Percentiles rank a stretch among this genome's conserved stretches.
Evolutionary conservation across 345 rosid genomes (phyloP).

Genomic region (Heritiera littoralis): DNA sequence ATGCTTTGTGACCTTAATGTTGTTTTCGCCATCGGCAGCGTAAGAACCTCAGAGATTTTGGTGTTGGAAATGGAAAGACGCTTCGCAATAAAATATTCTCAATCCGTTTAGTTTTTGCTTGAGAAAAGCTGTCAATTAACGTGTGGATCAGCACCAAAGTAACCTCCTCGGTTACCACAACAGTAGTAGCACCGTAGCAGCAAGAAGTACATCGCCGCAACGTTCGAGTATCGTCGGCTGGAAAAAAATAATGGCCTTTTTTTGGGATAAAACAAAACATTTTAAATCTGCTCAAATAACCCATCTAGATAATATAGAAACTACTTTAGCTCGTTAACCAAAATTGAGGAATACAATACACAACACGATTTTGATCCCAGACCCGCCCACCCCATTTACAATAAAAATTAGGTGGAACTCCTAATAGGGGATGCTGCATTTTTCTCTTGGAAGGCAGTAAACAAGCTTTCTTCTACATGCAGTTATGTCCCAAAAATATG

Average conservation of each 20-base stretch:
- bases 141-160: too few species aligned
- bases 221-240: background rate
- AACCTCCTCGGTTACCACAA: too few species aligned
- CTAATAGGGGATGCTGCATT: background rate
- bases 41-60: too few species aligned
- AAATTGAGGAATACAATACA: slow-evolving; percentile 36
- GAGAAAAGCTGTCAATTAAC: too few species aligned
- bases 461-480: slow-evolving; percentile 1
- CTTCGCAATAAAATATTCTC: too few species aligned
- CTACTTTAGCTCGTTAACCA: slow-evolving; percentile 26
- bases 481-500: slow-evolving; percentile 77
- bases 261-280: background rate
- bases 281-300: background rate
- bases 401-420: background rate
- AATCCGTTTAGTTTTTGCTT: too few species aligned
- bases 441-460: background rate
- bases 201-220: too few species aligned
- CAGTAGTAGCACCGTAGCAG: too few species aligned
- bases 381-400: background rate
- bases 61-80: too few species aligned
- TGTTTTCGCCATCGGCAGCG: too few species aligned
- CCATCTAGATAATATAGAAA: background rate
- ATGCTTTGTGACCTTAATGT: too few species aligned
- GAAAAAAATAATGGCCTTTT: background rate
- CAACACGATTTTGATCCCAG: slow-evolving; percentile 26